phyloP scores from a whole-genome alignment of 164 flowering plant genomes.

The Paratinospora sagittata region DNA sequence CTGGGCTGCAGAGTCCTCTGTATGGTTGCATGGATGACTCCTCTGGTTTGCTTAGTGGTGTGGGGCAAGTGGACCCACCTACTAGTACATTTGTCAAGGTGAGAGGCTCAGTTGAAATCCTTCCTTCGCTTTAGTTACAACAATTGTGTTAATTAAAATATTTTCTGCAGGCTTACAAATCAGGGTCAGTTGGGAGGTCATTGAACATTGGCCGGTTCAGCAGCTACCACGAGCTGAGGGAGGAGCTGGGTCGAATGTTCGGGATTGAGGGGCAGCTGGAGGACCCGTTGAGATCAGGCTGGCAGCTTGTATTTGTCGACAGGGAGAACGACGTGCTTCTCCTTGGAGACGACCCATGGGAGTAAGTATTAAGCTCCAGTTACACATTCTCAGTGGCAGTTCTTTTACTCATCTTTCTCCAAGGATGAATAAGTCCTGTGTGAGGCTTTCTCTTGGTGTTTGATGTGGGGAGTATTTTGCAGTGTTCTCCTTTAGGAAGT shows the following conservation, averaged over 20 bases:
- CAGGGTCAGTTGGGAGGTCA: slow-evolving; percentile 78
- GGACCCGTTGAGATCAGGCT: slow-evolving; percentile 92
- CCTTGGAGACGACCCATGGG: slow-evolving; percentile 95
- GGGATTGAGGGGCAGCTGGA: slow-evolving; percentile 78
- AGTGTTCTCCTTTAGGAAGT: background rate
- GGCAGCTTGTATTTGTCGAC: slow-evolving; percentile 98
- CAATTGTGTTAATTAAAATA: slow-evolving; percentile 7
- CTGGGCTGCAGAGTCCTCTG: slow-evolving; percentile 56
- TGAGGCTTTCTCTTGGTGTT: background rate
- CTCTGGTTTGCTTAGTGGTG: slow-evolving; percentile 47
- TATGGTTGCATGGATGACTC: slow-evolving; percentile 57
- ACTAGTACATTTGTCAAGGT: slow-evolving; percentile 67
- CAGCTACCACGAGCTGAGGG: slow-evolving; percentile 85
- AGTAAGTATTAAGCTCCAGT: slow-evolving; percentile 40
- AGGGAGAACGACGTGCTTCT: slow-evolving; percentile 87
- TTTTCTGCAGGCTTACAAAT: slow-evolving; percentile 64
- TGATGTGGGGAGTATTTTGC: background rate
- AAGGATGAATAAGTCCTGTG: background rate
- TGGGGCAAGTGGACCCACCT: slow-evolving; percentile 49
- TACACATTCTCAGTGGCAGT: background rate
- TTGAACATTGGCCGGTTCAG: slow-evolving; percentile 76
- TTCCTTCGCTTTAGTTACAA: background rate
- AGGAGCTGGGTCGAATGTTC: slow-evolving; percentile 76
- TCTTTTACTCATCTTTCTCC: background rate
- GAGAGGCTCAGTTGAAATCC: slow-evolving; percentile 2